phyloP scores from a whole-genome alignment of 495 filamentous ascomycete genomes.

The Penicillium pulvis region DNA sequence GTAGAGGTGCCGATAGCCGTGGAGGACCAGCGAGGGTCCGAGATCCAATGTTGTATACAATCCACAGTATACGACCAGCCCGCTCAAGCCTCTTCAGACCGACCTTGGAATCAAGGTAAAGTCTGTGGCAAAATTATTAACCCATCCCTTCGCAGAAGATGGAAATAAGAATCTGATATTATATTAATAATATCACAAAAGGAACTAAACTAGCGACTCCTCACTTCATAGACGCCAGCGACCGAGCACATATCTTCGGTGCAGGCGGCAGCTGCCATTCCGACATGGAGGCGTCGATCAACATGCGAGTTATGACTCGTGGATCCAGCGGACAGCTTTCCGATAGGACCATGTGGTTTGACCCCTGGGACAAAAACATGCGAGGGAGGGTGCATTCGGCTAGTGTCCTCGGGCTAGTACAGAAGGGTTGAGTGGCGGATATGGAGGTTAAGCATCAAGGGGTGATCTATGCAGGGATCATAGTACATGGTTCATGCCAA shows the following conservation, averaged over 20 bases:
- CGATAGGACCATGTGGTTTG: constrained; percentile 23
- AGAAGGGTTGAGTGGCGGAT: not conserved
- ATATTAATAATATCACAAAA: constrained; percentile 12
- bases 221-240: constrained; percentile 14
- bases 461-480: constrained; percentile 14
- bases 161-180: not conserved
- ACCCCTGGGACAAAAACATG: constrained; percentile 17
- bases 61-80: not conserved
- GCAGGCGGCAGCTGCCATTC: constrained; percentile 12
- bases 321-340: constrained; percentile 8
- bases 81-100: not conserved
- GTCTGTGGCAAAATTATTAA: constrained; percentile 5
- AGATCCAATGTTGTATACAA: not conserved
- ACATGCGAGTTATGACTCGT: constrained; percentile 15
- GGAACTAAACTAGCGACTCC: constrained; percentile 10
- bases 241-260: constrained; percentile 2
- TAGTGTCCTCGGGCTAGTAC: constrained; percentile 6
- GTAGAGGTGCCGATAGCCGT: not conserved
- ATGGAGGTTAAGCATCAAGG: constrained; percentile 20
- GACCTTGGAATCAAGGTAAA: not conserved
- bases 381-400: constrained; percentile 13
- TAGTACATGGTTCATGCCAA: not conserved
- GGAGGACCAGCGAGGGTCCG: not conserved
- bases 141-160: constrained; percentile 9
- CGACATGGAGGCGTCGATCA: constrained; percentile 15